Evolutionary conservation across 768 basidiomycete genomes (phyloP), one percentile per base, ranked within the genome.

Genomic region (Leccinum fibrillosum): DNA sequence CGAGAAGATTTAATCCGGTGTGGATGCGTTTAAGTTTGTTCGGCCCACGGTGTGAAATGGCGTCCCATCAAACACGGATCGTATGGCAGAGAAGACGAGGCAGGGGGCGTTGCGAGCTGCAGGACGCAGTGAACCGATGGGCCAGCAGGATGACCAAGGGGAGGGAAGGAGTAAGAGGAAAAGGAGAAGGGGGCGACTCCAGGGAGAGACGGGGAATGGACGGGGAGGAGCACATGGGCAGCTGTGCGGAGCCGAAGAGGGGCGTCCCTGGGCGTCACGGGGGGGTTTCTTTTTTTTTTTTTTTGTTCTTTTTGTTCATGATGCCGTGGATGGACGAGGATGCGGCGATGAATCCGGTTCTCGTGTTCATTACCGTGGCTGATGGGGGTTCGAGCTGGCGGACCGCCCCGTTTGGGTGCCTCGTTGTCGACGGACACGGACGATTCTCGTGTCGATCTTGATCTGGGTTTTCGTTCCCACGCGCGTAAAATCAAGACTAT

Each of bases 401-500:
- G 44, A 12, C 44, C 44, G 10, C 47, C 47, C 21, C 13, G 47
- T 48, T 23, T 48, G 47, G 47, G 47, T 17, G 49, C 49, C 49
- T 49, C 49, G 49, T 49, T 49, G 49, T 49, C 49, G 49, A 49
- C 49, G 49, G 49, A 26, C 49, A 48, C 47, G 23, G 48, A 13
- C 5, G 61, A 62, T 62, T 62, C 57, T 65, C 59, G 86, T 85
- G 10, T 89, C 84, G 11, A 70, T 89, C n/a, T 85, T 86, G 61
- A 73, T 87, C 50, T 86, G 82, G 52, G 65, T 13, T 60, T 66
- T 71, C 1, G 68, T 68, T 11, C 77, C 82, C 1, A 86, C 82
- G 1, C 74, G 75, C 0, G 64, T 73, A 34, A 85, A 86, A 0
- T 75, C 52, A 48, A 32, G 37, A 25, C 51, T 50, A 48, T 35